phyloP scores from a whole-genome alignment of 805 yeast species.

The Lipomyces sp. region DNA sequence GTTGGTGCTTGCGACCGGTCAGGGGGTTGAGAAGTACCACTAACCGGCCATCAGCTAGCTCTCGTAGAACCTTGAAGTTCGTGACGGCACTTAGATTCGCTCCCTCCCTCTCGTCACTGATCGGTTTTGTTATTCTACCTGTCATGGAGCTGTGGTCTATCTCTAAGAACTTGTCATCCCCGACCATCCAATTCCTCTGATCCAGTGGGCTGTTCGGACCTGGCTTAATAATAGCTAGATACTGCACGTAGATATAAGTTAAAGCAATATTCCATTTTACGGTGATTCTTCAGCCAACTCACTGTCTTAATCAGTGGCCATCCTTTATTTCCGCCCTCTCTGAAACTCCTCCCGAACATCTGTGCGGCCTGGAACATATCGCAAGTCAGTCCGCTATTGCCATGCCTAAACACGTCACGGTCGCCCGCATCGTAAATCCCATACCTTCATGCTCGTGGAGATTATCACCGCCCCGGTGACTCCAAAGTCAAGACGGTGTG shows the following conservation, averaged over 20 bases:
- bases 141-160: not conserved
- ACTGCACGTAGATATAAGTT: no score
- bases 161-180: not conserved
- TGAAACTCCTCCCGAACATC: slow-evolving; percentile 8
- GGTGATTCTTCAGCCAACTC: no score
- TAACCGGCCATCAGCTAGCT: not conserved
- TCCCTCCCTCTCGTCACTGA: not conserved
- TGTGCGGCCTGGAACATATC: slow-evolving; percentile 14
- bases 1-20: slow-evolving; percentile 27
- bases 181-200: not conserved
- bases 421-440: not conserved
- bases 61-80: slow-evolving; percentile 4
- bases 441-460: slow-evolving; percentile 17
- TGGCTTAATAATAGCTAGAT: slow-evolving; percentile 10
- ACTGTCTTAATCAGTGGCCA: slow-evolving; percentile 24
- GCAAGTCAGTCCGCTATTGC: not conserved
- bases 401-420: not conserved
- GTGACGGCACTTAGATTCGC: slow-evolving; percentile 10
- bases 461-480: slow-evolving; percentile 28
- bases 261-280: no score
- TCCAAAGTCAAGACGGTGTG: slow-evolving; percentile 25
- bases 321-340: slow-evolving; percentile 21
- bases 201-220: slow-evolving; percentile 1
- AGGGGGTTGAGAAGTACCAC: slow-evolving; percentile 18
- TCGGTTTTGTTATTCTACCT: not conserved